Evolutionary conservation across 2,329 filamentous ascomycete species (phyloP), one percentile per base, ranked within the genome.

Genomic region (Colletotrichum sp.): DNA sequence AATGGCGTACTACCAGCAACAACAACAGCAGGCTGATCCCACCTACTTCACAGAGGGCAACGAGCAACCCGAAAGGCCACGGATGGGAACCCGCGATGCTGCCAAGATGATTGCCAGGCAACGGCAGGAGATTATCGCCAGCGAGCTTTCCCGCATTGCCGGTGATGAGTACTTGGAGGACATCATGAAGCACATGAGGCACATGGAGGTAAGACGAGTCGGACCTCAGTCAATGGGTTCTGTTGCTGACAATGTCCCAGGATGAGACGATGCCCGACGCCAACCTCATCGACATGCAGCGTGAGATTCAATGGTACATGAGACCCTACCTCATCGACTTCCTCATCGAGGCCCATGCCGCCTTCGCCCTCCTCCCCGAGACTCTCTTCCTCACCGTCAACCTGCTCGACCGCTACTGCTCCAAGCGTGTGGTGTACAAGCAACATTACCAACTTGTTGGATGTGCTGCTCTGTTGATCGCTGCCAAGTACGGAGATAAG

Each of bases 251-350:
- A 34, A 28, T 2, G 24, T 0, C 8, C 65, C 68, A 92, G 91
- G 91, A 93, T 82, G 94, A 98, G 86, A 99, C 97, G 32, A 89
- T 99, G 79, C 95, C 97, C 70, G 97, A 99, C 85, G 96, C 98
- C 84, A 96, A 96, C 85, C 96, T 98, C 43, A 99, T 99, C 84
- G 97, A 99, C 85, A 98, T 99, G 86, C 97, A 99, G 87, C 96
- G 96, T 79, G 97, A 99, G 90, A 99, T 99, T 78, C 96, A 99
- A 84, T 99, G 97, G 97, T 99, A 98, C 87, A 99, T 99, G 97
- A 91, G 97, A 81, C 97, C 97, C 1, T 99, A 98, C 85, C 93
- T 99, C 43, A 94, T 99, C 83, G 97, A 99, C 88, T 99, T 99
- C 87, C 92, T 99, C 79, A 94, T 99, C 81, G 97, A 99, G 90